These are phyloP conservation scores for Naganishia antarctica DNA, from an alignment of 768 basidiomycete genomes.

Conservation along the genomic window DNA sequence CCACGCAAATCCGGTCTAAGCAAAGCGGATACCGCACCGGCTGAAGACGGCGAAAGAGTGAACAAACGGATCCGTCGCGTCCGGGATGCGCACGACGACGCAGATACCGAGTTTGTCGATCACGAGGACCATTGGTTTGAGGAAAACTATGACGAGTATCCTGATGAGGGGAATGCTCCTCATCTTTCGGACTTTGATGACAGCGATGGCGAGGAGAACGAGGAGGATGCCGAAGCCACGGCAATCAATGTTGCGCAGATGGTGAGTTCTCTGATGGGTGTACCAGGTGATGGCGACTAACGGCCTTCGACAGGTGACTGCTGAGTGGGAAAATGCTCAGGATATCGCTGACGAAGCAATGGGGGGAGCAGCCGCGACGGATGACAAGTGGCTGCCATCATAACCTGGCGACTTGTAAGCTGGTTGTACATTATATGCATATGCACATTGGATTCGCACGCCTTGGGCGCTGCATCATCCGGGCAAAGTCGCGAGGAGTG, in stretches of 20 bases:
- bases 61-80: conserved; percentile 20
- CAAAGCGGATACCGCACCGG: conserved; percentile 3
- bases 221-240: conserved; percentile 23
- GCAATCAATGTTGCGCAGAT: conserved; percentile 9
- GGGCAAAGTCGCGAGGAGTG: no score
- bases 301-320: not conserved
- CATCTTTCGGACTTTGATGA: conserved; percentile 25
- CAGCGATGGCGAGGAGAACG: conserved; percentile 31
- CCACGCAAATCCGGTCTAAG: conserved; percentile 20
- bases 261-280: not conserved
- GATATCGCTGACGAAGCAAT: not conserved
- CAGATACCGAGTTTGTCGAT: conserved; percentile 24
- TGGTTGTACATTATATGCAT: no score
- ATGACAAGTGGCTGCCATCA: not conserved
- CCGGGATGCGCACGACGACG: conserved; percentile 14
- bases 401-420: no score
- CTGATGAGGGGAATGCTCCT: conserved; percentile 27
- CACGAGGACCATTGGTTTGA: conserved; percentile 20
- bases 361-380: conserved; percentile 1
- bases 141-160: conserved; percentile 29
- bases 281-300: not conserved
- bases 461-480: no score
- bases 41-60: conserved; percentile 1
- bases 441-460: no score
- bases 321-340: not conserved